These are phyloP conservation scores for Eimeria maxima DNA, from an alignment of 169 alveolate genomes.

Conservation along the genomic window DNA sequence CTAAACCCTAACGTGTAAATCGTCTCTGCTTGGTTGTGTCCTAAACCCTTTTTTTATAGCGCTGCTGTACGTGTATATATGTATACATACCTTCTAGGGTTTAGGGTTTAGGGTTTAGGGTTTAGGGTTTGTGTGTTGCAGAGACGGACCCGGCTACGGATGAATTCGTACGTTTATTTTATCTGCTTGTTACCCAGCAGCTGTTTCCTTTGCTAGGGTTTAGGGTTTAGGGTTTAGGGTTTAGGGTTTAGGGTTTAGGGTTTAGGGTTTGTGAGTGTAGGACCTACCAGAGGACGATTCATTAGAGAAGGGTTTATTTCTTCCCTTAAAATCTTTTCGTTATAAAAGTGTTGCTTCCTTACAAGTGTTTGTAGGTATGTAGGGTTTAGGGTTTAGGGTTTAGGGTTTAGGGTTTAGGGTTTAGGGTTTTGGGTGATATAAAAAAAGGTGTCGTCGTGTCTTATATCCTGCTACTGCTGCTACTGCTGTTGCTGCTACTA, in stretches of 20 bases:
- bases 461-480: no score
- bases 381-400: background rate
- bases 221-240: constrained; percentile 32
- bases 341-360: constrained; percentile 29
- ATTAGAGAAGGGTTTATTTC: background rate
- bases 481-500: background rate
- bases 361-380: constrained; percentile 19
- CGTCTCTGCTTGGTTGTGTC: background rate
- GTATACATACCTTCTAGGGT: constrained; percentile 21
- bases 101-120: constrained; percentile 32
- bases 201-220: no score
- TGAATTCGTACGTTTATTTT: no score
- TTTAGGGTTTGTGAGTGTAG: constrained; percentile 7
- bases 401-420: no score
- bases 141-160: no score
- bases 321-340: constrained; percentile 10
- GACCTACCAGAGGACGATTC: constrained; percentile 26
- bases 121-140: no score
- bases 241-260: constrained; percentile 20
- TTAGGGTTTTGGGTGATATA: no score
- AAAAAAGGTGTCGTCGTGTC: no score
- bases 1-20: background rate
- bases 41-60: no score
- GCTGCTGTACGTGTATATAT: no score
- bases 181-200: no score